Evolutionary conservation across 2,329 filamentous ascomycete species (phyloP).

Genomic region (Parastagonospora avenae): DNA sequence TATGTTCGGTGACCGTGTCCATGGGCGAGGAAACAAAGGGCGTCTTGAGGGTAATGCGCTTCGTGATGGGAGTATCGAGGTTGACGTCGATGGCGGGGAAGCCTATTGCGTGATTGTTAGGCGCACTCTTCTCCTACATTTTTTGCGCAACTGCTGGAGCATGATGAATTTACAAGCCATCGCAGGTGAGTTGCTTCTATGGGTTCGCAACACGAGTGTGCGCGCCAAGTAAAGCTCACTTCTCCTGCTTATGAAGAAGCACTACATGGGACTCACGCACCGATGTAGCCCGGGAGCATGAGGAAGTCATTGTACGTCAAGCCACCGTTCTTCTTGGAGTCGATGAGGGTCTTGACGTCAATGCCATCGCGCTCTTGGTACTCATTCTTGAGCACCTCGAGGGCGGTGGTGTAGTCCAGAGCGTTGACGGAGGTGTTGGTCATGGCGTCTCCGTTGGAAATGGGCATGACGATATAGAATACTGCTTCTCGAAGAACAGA

Average conservation of each 20-base stretch:
- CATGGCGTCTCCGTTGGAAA: constrained; percentile 67
- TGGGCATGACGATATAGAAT: constrained; percentile 65
- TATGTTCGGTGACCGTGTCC: constrained; percentile 99
- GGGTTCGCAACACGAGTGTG: not conserved
- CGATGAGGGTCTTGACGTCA: constrained; percentile 81
- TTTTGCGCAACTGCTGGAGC: too few relatives aligned
- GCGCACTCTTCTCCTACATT: too few relatives aligned
- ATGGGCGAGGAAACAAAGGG: constrained; percentile 97
- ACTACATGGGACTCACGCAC: constrained; percentile 45
- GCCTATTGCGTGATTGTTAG: constrained; percentile 51
- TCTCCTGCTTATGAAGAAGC: not conserved
- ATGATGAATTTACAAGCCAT: not conserved
- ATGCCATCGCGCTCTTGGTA: constrained; percentile 86
- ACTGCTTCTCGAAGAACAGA: constrained; percentile 38
- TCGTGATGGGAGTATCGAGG: constrained; percentile 91
- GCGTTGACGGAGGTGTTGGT: constrained; percentile 60
- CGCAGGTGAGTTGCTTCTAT: not conserved
- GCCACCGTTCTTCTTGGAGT: constrained; percentile 89
- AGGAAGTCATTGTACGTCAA: constrained; percentile 99
- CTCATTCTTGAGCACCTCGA: constrained; percentile 76
- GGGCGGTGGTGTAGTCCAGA: constrained; percentile 75
- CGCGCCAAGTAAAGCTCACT: not conserved
- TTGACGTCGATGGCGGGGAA: constrained; percentile 89
- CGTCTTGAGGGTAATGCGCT: constrained; percentile 93
- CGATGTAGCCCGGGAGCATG: constrained; percentile 94